Conservation (phyloP, 192 early-diverging fungal genomes). For the Backusella australiensis region DNA sequence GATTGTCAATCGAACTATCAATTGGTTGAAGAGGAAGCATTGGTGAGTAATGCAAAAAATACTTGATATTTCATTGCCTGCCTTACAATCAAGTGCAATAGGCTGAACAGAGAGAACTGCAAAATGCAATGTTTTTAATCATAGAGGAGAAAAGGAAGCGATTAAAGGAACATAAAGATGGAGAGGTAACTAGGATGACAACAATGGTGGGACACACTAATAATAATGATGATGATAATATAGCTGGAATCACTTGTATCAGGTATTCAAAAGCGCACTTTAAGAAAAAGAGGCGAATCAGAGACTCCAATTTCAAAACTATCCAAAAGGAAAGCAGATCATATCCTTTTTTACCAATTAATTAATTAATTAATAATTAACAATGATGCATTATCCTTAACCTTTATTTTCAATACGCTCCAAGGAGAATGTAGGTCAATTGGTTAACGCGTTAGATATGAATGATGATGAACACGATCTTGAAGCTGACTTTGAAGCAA, state of each 20-base stretch:
- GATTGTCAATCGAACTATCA: not conserved
- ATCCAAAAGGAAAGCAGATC: constrained; percentile 1
- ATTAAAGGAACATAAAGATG: constrained; percentile 19
- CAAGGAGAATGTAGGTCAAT: not conserved
- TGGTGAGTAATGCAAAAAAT: not conserved
- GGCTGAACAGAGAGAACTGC: constrained; percentile 14
- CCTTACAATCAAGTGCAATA: not conserved
- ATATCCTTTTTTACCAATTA: constrained; percentile 10
- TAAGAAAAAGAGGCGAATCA: constrained; percentile 1
- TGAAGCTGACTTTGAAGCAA: constrained; percentile 7
- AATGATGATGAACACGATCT: not conserved
- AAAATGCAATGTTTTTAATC: constrained; percentile 14
- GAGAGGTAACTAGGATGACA: not conserved
- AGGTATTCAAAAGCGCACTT: not conserved
- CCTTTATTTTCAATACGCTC: constrained; percentile 3
- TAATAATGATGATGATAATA: not conserved
- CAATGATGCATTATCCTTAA: not conserved
- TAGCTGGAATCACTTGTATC: not conserved
- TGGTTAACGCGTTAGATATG: not conserved
- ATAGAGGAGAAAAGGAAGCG: constrained; percentile 19
- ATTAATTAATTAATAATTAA: not conserved
- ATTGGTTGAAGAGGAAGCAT: not conserved
- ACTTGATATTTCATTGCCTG: not conserved
- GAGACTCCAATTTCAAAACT: not conserved
- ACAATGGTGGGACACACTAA: not conserved